Conservation (phyloP, 257 asterid species). For the Gardenia jasminoides region DNA sequence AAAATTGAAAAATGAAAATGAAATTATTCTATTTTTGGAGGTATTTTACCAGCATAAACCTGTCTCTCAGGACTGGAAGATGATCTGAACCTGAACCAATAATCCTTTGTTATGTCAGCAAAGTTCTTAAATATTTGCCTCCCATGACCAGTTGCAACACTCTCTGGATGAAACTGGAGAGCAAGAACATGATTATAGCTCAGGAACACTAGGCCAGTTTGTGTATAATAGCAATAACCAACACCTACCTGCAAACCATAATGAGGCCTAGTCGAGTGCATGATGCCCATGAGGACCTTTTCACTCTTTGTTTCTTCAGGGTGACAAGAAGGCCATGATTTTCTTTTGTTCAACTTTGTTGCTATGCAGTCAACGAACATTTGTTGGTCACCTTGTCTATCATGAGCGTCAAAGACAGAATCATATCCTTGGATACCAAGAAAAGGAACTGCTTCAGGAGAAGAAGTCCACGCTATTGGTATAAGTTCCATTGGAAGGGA, state of each 20-base stretch:
- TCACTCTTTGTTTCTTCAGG: constrained; percentile 36
- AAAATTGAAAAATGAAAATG: not conserved
- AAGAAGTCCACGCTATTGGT: constrained; percentile 94
- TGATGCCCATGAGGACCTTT: constrained; percentile 86
- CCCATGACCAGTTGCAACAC: constrained; percentile 83
- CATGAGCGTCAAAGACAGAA: constrained; percentile 38
- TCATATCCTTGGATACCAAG: constrained; percentile 35
- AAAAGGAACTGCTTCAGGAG: constrained; percentile 58
- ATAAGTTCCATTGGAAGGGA: constrained; percentile 85
- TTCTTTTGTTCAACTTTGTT: constrained; percentile 30
- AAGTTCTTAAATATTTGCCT: constrained; percentile 83
- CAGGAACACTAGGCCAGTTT: constrained; percentile 1
- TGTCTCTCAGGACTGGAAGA: constrained; percentile 44
- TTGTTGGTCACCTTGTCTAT: constrained; percentile 27
- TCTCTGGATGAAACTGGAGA: constrained; percentile 93
- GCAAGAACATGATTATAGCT: constrained; percentile 18
- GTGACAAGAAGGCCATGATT: constrained; percentile 32
- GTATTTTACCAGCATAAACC: constrained; percentile 61
- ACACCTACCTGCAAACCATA: constrained; percentile 84
- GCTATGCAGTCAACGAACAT: constrained; percentile 31
- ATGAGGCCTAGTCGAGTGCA: constrained; percentile 91
- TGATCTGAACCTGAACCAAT: constrained; percentile 66
- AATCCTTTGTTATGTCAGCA: constrained; percentile 75
- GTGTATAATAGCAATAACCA: constrained; percentile 10
- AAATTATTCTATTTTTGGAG: constrained; percentile 18